Evolutionary conservation across 768 basidiomycete genomes (phyloP).

Genomic region (Suillus spraguei): DNA sequence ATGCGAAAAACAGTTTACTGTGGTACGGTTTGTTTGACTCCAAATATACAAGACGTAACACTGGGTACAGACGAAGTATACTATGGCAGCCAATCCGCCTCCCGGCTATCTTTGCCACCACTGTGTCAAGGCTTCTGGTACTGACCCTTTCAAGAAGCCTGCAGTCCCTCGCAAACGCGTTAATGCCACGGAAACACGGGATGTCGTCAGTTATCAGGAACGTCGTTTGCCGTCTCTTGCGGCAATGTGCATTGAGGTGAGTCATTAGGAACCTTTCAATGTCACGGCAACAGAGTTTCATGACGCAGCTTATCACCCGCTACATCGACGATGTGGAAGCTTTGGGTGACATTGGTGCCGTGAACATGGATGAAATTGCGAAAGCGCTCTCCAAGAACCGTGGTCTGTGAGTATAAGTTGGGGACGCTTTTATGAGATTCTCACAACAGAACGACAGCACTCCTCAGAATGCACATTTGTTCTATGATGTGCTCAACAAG

Average conservation of each 20-base stretch:
- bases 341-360: conserved; percentile 81
- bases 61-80: conserved; percentile 75
- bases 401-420: conserved; percentile 60
- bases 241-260: conserved; percentile 78
- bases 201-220: conserved; percentile 69
- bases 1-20: conserved; percentile 85
- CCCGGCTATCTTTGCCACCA: conserved; percentile 83
- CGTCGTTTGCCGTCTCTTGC: conserved; percentile 71
- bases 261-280: not conserved
- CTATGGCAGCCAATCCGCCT: conserved; percentile 67
- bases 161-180: conserved; percentile 62
- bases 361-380: conserved; percentile 85
- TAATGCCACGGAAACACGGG: conserved; percentile 65
- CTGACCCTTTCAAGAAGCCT: conserved; percentile 87
- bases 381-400: conserved; percentile 83
- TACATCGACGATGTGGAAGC: conserved; percentile 90
- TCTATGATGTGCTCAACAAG: conserved; percentile 75
- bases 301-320: conserved; percentile 71
- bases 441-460: conserved; percentile 48
- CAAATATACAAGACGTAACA: not conserved
- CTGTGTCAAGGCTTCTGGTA: conserved; percentile 78
- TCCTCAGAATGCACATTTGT: conserved; percentile 76
- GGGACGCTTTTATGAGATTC: not conserved
- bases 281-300: not conserved
- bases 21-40: conserved; percentile 49